These are phyloP conservation scores for Calycina herbarum DNA, from an alignment of 2,329 filamentous ascomycete species.

Conservation along the genomic window DNA sequence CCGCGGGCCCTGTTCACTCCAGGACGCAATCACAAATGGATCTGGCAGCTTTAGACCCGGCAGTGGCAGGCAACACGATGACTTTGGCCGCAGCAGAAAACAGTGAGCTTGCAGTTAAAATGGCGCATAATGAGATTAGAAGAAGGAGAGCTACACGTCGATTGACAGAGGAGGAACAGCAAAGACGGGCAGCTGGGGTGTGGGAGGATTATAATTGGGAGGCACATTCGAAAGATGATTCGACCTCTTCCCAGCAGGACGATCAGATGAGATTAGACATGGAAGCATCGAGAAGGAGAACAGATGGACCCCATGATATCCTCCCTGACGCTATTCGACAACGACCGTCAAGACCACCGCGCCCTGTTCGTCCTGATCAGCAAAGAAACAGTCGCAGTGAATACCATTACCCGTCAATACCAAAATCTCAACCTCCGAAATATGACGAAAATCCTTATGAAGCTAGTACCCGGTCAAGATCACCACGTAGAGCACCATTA, in stretches of 20 bases:
- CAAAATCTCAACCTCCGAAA: constrained; percentile 50
- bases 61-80: constrained; percentile 55
- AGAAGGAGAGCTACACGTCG: constrained; percentile 64
- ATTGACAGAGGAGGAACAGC: constrained; percentile 57
- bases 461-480: constrained; percentile 9
- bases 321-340: constrained; percentile 28
- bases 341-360: constrained; percentile 31
- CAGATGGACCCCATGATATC: constrained; percentile 37
- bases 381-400: constrained; percentile 29
- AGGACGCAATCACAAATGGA: constrained; percentile 18
- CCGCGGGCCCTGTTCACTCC: constrained; percentile 15
- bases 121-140: constrained; percentile 71
- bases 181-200: constrained; percentile 52
- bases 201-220: constrained; percentile 52
- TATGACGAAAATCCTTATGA: constrained; percentile 36
- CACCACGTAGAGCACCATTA: constrained; percentile 15
- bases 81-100: constrained; percentile 71
- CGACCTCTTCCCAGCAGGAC: constrained; percentile 33
- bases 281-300: constrained; percentile 48
- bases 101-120: constrained; percentile 71
- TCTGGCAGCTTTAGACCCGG: constrained; percentile 58
- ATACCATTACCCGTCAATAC: constrained; percentile 60
- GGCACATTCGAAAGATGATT: constrained; percentile 39
- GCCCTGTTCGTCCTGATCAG: constrained; percentile 27
- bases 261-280: constrained; percentile 52